These are phyloP conservation scores for Pugionium dolabratum DNA, from an alignment of 345 rosid species.

Conservation along the genomic window DNA sequence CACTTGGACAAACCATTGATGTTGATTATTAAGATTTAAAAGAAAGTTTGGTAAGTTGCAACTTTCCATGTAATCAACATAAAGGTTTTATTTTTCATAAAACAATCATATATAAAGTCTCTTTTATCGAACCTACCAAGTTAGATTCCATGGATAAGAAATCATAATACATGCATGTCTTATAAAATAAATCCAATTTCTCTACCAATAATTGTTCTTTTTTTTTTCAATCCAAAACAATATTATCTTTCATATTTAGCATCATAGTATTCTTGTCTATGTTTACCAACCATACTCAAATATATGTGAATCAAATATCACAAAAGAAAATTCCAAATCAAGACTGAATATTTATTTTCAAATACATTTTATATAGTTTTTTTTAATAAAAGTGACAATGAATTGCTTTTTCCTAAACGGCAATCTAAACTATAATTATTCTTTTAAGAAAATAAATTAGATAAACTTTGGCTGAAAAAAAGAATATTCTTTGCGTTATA, in stretches of 20 bases:
- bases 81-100: slow-evolving; percentile 16
- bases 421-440: no score
- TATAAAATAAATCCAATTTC: slow-evolving; percentile 24
- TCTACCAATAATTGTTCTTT: slow-evolving; percentile 32
- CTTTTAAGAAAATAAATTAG: neutral
- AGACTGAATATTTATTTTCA: no score
- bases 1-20: slow-evolving; percentile 35
- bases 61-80: slow-evolving; percentile 38
- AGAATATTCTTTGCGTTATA: slow-evolving; percentile 10
- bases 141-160: slow-evolving; percentile 39
- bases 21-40: slow-evolving; percentile 27
- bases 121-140: slow-evolving; percentile 40
- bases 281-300: slow-evolving; percentile 33
- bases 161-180: slow-evolving; percentile 32
- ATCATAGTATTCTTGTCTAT: slow-evolving; percentile 30
- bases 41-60: slow-evolving; percentile 43
- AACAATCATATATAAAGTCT: slow-evolving; percentile 29
- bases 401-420: no score
- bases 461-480: neutral
- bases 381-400: no score
- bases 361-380: no score
- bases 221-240: slow-evolving; percentile 25
- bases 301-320: no score
- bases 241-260: neutral
- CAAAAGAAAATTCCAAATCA: no score